Evolutionary conservation across 176 grass and related monocot species (phyloP).

Genomic region (Themeda triandra): DNA sequence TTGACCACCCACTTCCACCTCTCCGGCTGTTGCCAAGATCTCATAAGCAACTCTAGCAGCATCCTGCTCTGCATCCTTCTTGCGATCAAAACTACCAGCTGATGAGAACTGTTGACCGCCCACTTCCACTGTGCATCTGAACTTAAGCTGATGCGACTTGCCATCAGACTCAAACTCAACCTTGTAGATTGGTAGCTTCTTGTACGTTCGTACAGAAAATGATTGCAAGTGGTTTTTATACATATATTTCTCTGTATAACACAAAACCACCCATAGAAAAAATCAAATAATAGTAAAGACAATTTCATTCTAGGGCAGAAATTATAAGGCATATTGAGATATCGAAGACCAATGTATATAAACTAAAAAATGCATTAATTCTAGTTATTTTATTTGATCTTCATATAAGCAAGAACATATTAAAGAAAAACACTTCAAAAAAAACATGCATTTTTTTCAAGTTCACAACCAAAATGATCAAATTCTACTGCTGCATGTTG

Average conservation of each 20-base stretch:
- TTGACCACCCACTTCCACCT: no score
- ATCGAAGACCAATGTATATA: background rate
- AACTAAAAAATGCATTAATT: background rate
- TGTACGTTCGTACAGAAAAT: slow-evolving; percentile 4
- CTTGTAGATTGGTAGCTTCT: slow-evolving; percentile 36
- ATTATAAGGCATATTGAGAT: background rate
- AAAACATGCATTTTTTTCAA: background rate
- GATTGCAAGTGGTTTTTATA: slow-evolving; percentile 48
- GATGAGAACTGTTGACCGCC: slow-evolving; percentile 40
- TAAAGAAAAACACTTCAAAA: background rate
- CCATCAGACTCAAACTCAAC: slow-evolving; percentile 32
- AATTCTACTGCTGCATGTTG: background rate
- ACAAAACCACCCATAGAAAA: background rate
- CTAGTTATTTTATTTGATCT: background rate
- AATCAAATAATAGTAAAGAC: slow-evolving; percentile 6
- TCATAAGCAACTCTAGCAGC: slow-evolving; percentile 51
- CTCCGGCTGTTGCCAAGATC: slow-evolving; percentile 15
- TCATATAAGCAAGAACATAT: background rate
- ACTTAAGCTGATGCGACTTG: slow-evolving; percentile 36
- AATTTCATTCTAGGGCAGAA: slow-evolving; percentile 12
- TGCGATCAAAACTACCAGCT: slow-evolving; percentile 23
- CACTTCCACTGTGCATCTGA: slow-evolving; percentile 46
- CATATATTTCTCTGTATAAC: slow-evolving; percentile 32
- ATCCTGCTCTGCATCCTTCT: slow-evolving; percentile 64
- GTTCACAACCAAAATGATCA: background rate